Percentiles rank a stretch among this genome's conserved stretches.
These are phyloP conservation scores for Fusarium nodosum DNA, from an alignment of 2,329 filamentous ascomycete species.

Conservation along the genomic window DNA sequence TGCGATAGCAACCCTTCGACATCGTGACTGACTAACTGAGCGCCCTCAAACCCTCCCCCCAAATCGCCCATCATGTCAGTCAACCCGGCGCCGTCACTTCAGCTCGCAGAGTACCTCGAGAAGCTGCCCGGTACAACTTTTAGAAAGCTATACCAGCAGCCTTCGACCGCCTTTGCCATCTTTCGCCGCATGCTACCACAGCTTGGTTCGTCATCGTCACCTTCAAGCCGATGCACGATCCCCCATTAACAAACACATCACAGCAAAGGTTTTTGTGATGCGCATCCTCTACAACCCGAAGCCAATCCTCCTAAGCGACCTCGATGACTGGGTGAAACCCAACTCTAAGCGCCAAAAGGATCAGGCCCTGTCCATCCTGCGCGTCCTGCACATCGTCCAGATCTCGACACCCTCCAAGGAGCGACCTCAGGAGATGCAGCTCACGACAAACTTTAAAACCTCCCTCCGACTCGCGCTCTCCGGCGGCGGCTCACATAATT, in stretches of 20 bases:
- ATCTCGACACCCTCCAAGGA: constrained; percentile 73
- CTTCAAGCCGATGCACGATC: neutral
- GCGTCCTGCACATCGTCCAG: constrained; percentile 86
- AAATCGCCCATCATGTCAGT: constrained; percentile 61
- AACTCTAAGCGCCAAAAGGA: constrained; percentile 77
- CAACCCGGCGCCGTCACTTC: constrained; percentile 64
- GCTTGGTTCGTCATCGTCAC: constrained; percentile 70
- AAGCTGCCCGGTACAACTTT: constrained; percentile 91
- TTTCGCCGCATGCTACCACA: constrained; percentile 97
- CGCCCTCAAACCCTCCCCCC: constrained; percentile 24
- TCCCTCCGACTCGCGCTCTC: constrained; percentile 90
- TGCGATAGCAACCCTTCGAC: constrained; percentile 40
- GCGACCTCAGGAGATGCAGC: constrained; percentile 76
- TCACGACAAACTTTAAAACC: constrained; percentile 84
- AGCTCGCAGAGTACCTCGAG: constrained; percentile 91
- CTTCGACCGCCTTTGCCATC: constrained; percentile 93
- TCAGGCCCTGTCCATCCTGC: constrained; percentile 83
- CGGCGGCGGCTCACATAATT: constrained; percentile 85
- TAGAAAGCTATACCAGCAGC: constrained; percentile 92
- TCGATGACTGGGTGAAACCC: constrained; percentile 88
- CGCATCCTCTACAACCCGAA: constrained; percentile 90
- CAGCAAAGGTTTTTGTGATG: constrained; percentile 96
- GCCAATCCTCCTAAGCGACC: constrained; percentile 81
- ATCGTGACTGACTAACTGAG: constrained; percentile 48
- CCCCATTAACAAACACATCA: neutral